Conservation (phyloP, 257 asterid genomes). For the Ocimum tenuiflorum region DNA sequence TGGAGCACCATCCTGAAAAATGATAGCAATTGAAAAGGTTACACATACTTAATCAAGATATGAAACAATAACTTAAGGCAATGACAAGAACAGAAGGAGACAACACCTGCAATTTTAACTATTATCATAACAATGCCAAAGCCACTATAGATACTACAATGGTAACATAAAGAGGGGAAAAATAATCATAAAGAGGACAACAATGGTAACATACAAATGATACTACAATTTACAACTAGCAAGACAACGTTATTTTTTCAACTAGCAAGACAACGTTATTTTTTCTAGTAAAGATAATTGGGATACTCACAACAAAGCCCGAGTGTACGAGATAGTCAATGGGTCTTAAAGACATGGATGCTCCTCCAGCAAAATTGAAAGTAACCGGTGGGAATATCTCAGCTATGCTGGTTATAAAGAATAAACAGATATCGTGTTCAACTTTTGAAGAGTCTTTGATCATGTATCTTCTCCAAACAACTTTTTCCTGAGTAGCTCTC, state of each 20-base stretch:
- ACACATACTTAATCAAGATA: neutral
- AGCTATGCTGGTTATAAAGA: conserved; percentile 41
- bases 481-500: neutral
- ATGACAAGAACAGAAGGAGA: neutral
- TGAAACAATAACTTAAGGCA: neutral
- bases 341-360: conserved; percentile 64
- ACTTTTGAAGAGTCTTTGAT: neutral
- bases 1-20: conserved; percentile 65
- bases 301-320: conserved; percentile 61
- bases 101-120: neutral
- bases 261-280: too few relatives aligned
- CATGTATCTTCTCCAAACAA: neutral
- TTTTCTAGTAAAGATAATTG: too few relatives aligned
- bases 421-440: conserved; percentile 16
- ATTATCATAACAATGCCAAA: neutral
- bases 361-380: conserved; percentile 68
- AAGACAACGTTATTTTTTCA: neutral
- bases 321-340: conserved; percentile 58
- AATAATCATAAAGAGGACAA: neutral
- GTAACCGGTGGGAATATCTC: conserved; percentile 65
- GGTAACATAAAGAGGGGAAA: neutral
- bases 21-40: neutral
- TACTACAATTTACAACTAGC: neutral
- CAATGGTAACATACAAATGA: neutral
- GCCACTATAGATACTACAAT: neutral